These are phyloP conservation scores for Sodiomyces alkalinus DNA, from an alignment of 2,329 filamentous ascomycete genomes.

Conservation along the genomic window DNA sequence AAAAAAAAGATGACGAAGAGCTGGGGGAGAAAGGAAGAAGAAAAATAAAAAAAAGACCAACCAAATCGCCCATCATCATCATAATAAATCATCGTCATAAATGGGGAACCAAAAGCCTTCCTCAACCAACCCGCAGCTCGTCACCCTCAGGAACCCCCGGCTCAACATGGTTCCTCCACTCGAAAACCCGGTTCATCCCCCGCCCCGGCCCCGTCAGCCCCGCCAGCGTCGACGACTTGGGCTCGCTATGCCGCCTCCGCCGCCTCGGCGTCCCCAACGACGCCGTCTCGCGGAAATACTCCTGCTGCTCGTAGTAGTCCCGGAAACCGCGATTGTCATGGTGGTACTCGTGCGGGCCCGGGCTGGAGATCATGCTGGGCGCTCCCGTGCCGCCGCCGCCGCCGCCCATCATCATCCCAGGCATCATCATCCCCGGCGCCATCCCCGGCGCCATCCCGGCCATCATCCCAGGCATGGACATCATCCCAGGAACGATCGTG, in stretches of 20 bases:
- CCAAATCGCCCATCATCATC: too few relatives aligned
- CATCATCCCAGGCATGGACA: too few relatives aligned
- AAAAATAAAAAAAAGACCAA: too few relatives aligned
- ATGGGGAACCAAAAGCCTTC: constrained; percentile 1
- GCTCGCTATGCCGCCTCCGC: constrained; percentile 12
- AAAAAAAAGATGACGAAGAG: too few relatives aligned
- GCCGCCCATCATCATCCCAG: neutral
- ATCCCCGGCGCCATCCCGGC: neutral
- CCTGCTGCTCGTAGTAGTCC: constrained; percentile 19
- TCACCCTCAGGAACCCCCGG: constrained; percentile 21
- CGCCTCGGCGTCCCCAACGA: constrained; percentile 14
- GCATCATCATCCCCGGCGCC: neutral
- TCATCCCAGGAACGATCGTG: too few relatives aligned
- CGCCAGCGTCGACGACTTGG: constrained; percentile 28
- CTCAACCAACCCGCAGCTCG: constrained; percentile 8
- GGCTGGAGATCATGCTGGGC: too few relatives aligned
- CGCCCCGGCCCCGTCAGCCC: constrained; percentile 28
- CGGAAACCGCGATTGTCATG: too few relatives aligned
- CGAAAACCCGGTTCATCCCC: constrained; percentile 30
- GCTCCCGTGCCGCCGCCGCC: neutral
- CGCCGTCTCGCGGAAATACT: too few relatives aligned
- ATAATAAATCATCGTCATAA: constrained; percentile 1
- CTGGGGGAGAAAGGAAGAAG: too few relatives aligned
- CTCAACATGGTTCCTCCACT: constrained; percentile 33
- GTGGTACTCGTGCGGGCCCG: too few relatives aligned